Evolutionary conservation across 345 rosid species (phyloP), one percentile per base, ranked within the genome.

Genomic region (Camelina laxa): DNA sequence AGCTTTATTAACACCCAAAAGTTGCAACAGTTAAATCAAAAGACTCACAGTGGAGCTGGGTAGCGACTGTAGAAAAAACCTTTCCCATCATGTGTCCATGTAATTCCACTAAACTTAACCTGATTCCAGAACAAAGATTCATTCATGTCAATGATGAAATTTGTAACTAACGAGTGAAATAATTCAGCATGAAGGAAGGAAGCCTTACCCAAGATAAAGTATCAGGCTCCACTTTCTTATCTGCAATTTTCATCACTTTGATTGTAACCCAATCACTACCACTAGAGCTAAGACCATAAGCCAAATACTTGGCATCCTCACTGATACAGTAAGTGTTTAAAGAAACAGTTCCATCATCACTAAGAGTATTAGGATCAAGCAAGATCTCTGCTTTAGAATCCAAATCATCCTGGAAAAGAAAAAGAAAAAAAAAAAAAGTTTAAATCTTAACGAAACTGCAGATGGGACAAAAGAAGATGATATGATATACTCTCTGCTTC

Each of bases 241-340:
- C 90, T 65, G 75, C 84, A 60, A 91, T 51, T 13, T 74, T 81
- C 96, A 88, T 85, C 49, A 90, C 87, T 65, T 89, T 88, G 42
- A 95, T 82, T 0, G 88, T 92, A n/a, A 85, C 87, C 98, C 99
- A 96, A 66, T 92, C 99, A 76, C 99, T 96, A 50, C 98, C 98
- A 60, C 96, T 96, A 0, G 90, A 68, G 80, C 98, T 84, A 62
- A 92, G 84, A 30, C 89, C 98, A 64, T 89, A 89, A 1, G 97
- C 93, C 81, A 92, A 60, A 79, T 85, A 87, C 78, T 85, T 85
- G 8, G 87, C 96, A 73, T 96, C 96, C 80, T 88, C 84, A 48
- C 98, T 89, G 1, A 91, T 75, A 15, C 91, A 69, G 39, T 84
- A 12, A 3, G 65, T 80, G 78, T 41, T 86, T 49, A 91, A 75